Conservation (phyloP, 768 basidiomycete genomes). For the Boletus sp. region DNA sequence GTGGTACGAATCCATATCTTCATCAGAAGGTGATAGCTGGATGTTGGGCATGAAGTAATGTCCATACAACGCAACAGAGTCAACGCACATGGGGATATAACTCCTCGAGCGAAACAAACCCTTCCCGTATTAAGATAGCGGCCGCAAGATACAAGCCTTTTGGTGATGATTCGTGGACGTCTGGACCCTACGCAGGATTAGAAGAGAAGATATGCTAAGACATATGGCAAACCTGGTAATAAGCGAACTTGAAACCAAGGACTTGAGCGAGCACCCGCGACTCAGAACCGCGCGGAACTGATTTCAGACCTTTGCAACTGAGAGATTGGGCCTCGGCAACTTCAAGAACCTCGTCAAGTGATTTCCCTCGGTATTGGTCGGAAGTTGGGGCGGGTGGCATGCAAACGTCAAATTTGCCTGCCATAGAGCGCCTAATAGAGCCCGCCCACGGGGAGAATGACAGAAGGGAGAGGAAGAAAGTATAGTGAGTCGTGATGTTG, state of each 20-base stretch:
- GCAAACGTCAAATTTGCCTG: conserved; percentile 25
- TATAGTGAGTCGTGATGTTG: conserved; percentile 78
- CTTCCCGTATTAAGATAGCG: conserved; percentile 87
- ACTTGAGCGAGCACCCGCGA: conserved; percentile 82
- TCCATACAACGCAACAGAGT: not conserved
- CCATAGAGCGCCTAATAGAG: conserved; percentile 36
- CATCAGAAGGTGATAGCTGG: conserved; percentile 74
- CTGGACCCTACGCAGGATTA: conserved; percentile 44
- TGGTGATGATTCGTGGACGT: conserved; percentile 60
- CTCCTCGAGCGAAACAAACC: conserved; percentile 83
- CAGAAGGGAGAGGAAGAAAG: conserved; percentile 85
- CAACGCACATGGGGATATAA: conserved; percentile 84
- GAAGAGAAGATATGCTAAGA: conserved; percentile 1
- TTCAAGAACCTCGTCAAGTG: conserved; percentile 62
- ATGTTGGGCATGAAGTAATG: conserved; percentile 5
- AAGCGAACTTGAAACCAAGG: conserved; percentile 94
- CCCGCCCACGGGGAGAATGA: conserved; percentile 87
- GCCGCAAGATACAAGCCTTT: conserved; percentile 77
- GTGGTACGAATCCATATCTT: conserved; percentile 66
- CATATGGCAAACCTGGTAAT: conserved; percentile 71
- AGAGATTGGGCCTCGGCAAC: conserved; percentile 43
- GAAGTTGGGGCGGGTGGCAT: conserved; percentile 41
- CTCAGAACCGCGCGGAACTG: conserved; percentile 31
- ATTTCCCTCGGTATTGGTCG: conserved; percentile 53
- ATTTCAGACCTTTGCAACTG: not conserved